Conservation (phyloP, 2,329 filamentous ascomycete genomes). For the Grosmannia clavigera region DNA sequence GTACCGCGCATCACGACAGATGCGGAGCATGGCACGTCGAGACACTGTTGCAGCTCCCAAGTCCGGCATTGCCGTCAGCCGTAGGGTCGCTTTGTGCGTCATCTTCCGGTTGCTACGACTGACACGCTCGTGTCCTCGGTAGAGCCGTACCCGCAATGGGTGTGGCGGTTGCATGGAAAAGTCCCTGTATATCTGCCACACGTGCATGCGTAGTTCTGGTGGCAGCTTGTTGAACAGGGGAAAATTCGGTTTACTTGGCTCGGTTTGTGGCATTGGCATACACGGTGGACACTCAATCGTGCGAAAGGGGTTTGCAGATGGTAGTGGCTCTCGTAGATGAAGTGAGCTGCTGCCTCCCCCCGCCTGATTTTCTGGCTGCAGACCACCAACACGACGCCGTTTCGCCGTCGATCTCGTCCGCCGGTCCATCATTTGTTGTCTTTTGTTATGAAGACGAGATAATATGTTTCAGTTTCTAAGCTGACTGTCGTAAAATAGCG, state of each 20-base stretch:
- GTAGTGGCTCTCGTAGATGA: background rate
- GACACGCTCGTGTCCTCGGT: slow-evolving; percentile 7
- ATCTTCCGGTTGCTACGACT: background rate
- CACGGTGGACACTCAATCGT: background rate
- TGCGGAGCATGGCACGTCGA: slow-evolving; percentile 6
- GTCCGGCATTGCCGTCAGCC: slow-evolving; percentile 11
- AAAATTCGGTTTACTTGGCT: background rate
- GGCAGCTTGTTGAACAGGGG: slow-evolving; percentile 7
- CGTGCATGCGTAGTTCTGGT: slow-evolving; percentile 9
- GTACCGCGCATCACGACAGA: slow-evolving; percentile 8
- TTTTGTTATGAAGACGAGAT: background rate
- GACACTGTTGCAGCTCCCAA: slow-evolving; percentile 2
- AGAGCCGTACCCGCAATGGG: slow-evolving; percentile 12
- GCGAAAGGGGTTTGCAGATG: background rate
- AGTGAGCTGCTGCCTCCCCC: background rate
- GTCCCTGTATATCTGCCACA: slow-evolving; percentile 8
- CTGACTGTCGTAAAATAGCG: background rate
- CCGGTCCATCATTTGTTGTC: background rate
- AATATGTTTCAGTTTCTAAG: too few relatives aligned
- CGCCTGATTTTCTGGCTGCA: background rate
- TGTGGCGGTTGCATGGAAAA: slow-evolving; percentile 3
- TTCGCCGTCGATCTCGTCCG: background rate
- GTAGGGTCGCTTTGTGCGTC: slow-evolving; percentile 1
- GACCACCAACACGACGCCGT: background rate
- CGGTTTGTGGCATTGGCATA: background rate